Evolutionary conservation across 2,329 filamentous ascomycete species (phyloP), one percentile per base, ranked within the genome.

Genomic region (Fusarium acutatum): DNA sequence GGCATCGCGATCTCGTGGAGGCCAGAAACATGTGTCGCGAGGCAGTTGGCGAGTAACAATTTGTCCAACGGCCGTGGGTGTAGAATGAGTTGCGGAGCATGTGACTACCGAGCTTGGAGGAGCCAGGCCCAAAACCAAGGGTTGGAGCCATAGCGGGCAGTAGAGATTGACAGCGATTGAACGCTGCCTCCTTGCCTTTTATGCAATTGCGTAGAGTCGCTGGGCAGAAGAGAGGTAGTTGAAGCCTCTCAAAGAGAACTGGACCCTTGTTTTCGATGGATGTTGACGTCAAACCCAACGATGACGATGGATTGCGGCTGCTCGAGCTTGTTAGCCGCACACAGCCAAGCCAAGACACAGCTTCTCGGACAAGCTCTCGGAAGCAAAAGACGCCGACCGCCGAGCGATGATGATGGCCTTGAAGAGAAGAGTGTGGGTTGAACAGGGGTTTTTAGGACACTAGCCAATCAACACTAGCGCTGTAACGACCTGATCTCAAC

Each of bases 121-220:
- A 77, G 68, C 82, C 80, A 72, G 80, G 73, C 64, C 79, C 79
- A 70, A 83, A 78, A 67, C 79, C 79, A 70, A 83, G 79, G 68
- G 79, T 79, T 66, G 80, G 78, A 72, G 80, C 80, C 78, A 78
- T 81, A 69, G 73, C 72, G 70, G 58, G 72, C 69, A 66, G 67
- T 61, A 54, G 56, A 43, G 50, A 56, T 38, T 43, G 64, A 67
- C 60, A 73, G 64, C 67, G 64, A 70, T 44, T 59, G 58, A 71
- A 54, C 71, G 71, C 64, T 66, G 59, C 68, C 71, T 44, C 57
- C 41, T 41, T 72, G 47, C 24, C 50, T 46, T 38, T 71, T 67
- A 34, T 69, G 18, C 43, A 52, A 43, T 72, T 60, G 57, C 54
- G 52, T 60, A 47, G 40, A 47, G 35, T 24, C 17, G 46, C 20